These are phyloP conservation scores for Crassisporium funariophilum DNA, from an alignment of 768 basidiomycete species.

Conservation along the genomic window DNA sequence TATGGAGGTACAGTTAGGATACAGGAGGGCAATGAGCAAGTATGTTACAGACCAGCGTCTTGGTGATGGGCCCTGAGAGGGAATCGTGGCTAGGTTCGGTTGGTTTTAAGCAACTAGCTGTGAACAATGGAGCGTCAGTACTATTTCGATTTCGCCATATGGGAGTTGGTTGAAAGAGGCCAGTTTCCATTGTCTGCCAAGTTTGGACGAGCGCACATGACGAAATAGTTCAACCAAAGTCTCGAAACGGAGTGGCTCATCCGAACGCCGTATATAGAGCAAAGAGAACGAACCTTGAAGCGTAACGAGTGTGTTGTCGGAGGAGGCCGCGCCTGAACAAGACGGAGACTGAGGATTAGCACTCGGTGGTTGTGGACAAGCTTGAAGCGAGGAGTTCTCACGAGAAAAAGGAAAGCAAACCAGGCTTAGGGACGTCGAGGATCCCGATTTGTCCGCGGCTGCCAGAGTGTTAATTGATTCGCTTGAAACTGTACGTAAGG, in stretches of 20 bases:
- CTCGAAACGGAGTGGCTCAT: not conserved
- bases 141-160: constrained; percentile 15
- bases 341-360: constrained; percentile 9
- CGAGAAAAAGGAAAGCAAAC: constrained; percentile 40
- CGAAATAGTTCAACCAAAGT: constrained; percentile 16
- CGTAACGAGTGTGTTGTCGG: constrained; percentile 63
- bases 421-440: constrained; percentile 51
- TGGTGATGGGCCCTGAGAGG: constrained; percentile 20
- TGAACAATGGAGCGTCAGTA: constrained; percentile 31
- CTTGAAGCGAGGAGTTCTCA: constrained; percentile 38
- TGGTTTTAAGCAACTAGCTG: constrained; percentile 32
- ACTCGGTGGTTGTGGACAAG: constrained; percentile 10
- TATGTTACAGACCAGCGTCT: constrained; percentile 32
- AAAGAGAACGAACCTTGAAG: constrained; percentile 45
- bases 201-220: constrained; percentile 28
- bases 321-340: constrained; percentile 69
- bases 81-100: constrained; percentile 23
- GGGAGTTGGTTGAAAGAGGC: constrained; percentile 20
- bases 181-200: constrained; percentile 37
- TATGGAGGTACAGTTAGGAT: constrained; percentile 36
- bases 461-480: constrained; percentile 33
- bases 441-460: constrained; percentile 48
- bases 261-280: constrained; percentile 11
- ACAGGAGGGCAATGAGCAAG: constrained; percentile 14
- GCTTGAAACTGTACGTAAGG: constrained; percentile 1